Base-by-base conservation (phyloP, 202 grass and related monocot genomes). In the Alloteropsis angusta region DNA sequence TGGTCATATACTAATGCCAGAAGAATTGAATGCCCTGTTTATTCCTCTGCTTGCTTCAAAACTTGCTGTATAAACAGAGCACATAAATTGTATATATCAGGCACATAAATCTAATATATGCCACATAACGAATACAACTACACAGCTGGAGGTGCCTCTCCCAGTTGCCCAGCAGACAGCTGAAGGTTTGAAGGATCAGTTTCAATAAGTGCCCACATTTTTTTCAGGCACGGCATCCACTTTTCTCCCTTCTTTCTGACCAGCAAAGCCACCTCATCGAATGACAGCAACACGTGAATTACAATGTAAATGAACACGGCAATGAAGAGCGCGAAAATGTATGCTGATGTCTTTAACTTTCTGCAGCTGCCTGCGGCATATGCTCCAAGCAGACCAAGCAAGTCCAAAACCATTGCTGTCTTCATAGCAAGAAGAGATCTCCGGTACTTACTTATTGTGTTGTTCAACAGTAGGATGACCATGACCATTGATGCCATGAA, bases 401-500 rank as follows among this genome's bases (percentile, higher is more conserved):
- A 61, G 54, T 72, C 81, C 45, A 85, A 16, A 9, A 89, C 73
- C 81, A 93, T 82, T 35, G 80, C 75, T 22, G 75, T 85, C 56
- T 87, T 81, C 81, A 89, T 84, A 25, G 88, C 71, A 34, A 68
- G 57, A 21, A 90, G 74, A 7, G 75, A 75, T 56, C 69, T 75
- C 32, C 7, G 75, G 54, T 84, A 69, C 42, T 35, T 50, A 65
- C 82, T 84, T 76, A 87, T 79, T 7, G 81, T 82, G 44, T 71
- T 76, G 72, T 87, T 87, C 62, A 93, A 66, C 6, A 89, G 57
- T 32, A 89, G 85, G 74, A 82, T 84, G 50, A 89, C 83, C 59
- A 89, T 85, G 48, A 89, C 55, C 38, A 89, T 60, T 15, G 90
- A 92, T 19, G 80, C 68, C 47, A 89, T 83, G 81, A 89, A 89